Evolutionary conservation across 164 flowering plant genomes (phyloP).

Genomic region (Chimonanthus praecox): DNA sequence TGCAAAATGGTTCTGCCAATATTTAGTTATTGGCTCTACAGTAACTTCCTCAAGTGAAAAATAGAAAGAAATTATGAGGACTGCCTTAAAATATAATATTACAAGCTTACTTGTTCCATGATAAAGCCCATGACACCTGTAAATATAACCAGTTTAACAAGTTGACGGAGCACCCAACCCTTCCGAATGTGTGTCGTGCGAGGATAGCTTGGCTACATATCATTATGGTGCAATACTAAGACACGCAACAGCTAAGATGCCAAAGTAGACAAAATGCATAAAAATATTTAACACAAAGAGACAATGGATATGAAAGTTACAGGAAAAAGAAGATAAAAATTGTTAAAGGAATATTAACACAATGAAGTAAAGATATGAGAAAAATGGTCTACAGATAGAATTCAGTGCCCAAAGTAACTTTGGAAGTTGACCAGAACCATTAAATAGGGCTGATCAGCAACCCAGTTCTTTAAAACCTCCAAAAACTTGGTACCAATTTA

Average conservation of each 20-base stretch:
- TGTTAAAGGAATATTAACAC: too few relatives aligned
- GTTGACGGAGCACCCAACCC: constrained; percentile 85
- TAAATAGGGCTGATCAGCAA: too few relatives aligned
- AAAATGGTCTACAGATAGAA: too few relatives aligned
- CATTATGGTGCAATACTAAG: constrained; percentile 12
- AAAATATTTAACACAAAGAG: too few relatives aligned
- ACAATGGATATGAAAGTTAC: too few relatives aligned
- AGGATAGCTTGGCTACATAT: constrained; percentile 78
- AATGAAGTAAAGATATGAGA: too few relatives aligned
- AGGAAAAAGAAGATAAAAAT: too few relatives aligned
- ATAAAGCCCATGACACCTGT: constrained; percentile 95
- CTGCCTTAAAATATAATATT: constrained; percentile 2
- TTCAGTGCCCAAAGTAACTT: too few relatives aligned
- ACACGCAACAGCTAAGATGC: not conserved
- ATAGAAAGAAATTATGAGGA: not conserved
- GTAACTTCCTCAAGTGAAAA: not conserved
- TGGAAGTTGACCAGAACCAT: too few relatives aligned
- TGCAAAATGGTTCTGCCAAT: constrained; percentile 38
- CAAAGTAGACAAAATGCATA: not conserved
- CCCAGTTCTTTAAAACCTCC: too few relatives aligned
- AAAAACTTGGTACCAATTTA: too few relatives aligned
- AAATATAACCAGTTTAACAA: constrained; percentile 76
- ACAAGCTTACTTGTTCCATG: constrained; percentile 65
- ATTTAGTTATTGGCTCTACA: constrained; percentile 5
- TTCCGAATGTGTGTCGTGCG: constrained; percentile 66